Evolutionary conservation across 2,329 filamentous ascomycete genomes (phyloP).

Genomic region (Xylaria sp.): DNA sequence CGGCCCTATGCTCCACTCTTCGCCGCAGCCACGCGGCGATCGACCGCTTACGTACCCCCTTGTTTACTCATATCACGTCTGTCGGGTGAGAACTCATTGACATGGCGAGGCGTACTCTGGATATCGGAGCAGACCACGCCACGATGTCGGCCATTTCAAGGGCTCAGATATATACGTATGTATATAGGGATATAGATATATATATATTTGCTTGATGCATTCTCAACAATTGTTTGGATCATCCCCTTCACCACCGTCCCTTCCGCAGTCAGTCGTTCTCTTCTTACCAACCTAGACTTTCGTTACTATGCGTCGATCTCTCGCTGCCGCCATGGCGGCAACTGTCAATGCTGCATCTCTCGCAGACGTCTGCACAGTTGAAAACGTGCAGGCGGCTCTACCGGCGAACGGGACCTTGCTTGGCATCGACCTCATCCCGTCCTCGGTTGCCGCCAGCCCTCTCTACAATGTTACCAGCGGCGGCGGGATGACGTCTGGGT

Average conservation of each 20-base stretch:
- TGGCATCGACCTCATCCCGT: conserved; percentile 55
- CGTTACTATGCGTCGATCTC: conserved; percentile 11
- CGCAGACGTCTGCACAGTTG: conserved; percentile 54
- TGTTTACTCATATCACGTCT: not conserved
- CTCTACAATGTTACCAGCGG: conserved; percentile 50
- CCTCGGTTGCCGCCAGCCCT: conserved; percentile 52
- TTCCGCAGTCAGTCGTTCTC: not conserved
- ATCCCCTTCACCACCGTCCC: not conserved
- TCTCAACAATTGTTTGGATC: not conserved
- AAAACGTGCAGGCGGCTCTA: conserved; percentile 55
- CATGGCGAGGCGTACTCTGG: not conserved
- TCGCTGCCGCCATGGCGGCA: not conserved
- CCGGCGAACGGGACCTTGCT: conserved; percentile 55
- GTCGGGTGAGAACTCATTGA: not conserved
- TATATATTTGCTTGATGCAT: not conserved
- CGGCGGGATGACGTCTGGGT: conserved; percentile 34
- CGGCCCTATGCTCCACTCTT: not conserved
- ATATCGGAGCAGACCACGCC: conserved; percentile 1
- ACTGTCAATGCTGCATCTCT: conserved; percentile 50
- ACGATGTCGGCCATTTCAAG: not conserved
- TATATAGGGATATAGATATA: conserved; percentile 1
- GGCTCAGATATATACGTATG: not conserved
- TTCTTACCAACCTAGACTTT: not conserved
- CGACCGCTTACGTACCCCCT: conserved; percentile 5
- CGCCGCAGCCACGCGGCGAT: not conserved